Evolutionary conservation across 1,284 basidiomycete species (phyloP).

Genomic region (Inonotus hispidus): DNA sequence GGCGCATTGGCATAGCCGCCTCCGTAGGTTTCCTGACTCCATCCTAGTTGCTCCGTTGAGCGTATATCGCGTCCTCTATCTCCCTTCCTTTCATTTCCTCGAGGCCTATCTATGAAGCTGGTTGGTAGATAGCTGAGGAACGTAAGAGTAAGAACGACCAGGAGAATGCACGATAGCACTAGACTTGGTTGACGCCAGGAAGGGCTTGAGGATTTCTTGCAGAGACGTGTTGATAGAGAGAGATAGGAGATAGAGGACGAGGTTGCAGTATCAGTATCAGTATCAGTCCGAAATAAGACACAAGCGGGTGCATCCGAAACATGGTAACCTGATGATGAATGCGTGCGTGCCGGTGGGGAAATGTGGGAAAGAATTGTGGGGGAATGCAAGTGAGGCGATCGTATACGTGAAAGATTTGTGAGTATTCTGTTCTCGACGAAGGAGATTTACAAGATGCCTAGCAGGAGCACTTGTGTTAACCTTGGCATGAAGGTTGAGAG

Average conservation of each 20-base stretch:
- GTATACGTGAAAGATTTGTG: not conserved
- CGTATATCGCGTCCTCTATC: not conserved
- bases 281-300: no score
- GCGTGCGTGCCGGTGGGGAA: not conserved
- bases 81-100: no score
- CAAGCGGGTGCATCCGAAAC: not conserved
- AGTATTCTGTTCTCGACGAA: no score
- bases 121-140: not conserved
- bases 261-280: not conserved
- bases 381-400: not conserved
- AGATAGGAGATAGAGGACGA: not conserved
- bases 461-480: no score
- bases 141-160: no score
- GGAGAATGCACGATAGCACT: no score
- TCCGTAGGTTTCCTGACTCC: not conserved
- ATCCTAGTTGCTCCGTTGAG: not conserved
- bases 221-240: not conserved
- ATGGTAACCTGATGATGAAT: not conserved
- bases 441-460: no score
- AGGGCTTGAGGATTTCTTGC: not conserved
- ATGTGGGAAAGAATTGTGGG: not conserved
- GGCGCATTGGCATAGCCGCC: not conserved
- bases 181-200: not conserved
- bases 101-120: no score
- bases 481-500: not conserved